These are phyloP conservation scores for Ophiostoma fasciatum DNA, from an alignment of 2,329 filamentous ascomycete species.

Conservation along the genomic window DNA sequence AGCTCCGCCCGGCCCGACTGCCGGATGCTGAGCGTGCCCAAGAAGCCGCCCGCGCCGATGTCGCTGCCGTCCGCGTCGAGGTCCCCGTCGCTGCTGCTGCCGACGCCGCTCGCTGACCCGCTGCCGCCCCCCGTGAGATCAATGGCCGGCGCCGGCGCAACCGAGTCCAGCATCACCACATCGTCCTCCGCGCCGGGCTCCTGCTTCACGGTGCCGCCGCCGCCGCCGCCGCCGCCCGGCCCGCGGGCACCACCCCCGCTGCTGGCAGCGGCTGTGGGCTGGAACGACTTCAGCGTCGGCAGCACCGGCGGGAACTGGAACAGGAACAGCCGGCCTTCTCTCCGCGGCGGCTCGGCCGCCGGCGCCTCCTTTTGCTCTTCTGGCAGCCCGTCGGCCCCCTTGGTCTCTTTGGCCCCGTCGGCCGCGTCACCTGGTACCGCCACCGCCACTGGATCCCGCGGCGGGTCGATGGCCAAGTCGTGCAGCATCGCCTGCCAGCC, in stretches of 20 bases:
- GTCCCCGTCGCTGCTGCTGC: too few relatives aligned
- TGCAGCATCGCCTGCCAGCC: conserved; percentile 27
- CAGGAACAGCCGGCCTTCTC: conserved; percentile 43
- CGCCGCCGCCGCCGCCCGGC: conserved; percentile 1
- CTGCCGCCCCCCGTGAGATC: conserved; percentile 25
- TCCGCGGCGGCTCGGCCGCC: conserved; percentile 3
- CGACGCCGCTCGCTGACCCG: not conserved
- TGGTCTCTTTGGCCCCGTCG: conserved; percentile 4
- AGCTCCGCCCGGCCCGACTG: conserved; percentile 48
- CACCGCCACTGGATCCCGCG: conserved; percentile 1
- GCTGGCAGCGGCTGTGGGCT: too few relatives aligned
- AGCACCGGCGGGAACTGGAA: conserved; percentile 51
- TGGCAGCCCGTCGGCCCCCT: not conserved
- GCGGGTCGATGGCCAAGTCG: conserved; percentile 23
- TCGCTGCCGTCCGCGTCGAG: conserved; percentile 5
- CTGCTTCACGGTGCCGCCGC: conserved; percentile 20
- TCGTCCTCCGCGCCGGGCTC: conserved; percentile 23
- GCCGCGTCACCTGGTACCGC: not conserved
- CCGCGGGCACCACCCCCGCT: too few relatives aligned
- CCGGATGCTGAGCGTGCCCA: conserved; percentile 45
- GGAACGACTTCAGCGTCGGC: conserved; percentile 31
- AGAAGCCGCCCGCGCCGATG: conserved; percentile 31
- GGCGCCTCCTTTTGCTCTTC: conserved; percentile 1
- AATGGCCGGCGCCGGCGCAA: conserved; percentile 17
- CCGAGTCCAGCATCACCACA: conserved; percentile 23